A percentile compares a stretch with the other conserved stretches of the same genome.
Evolutionary conservation across 179 eudicot species (phyloP).

Genomic region (Amaranthus tricolor): DNA sequence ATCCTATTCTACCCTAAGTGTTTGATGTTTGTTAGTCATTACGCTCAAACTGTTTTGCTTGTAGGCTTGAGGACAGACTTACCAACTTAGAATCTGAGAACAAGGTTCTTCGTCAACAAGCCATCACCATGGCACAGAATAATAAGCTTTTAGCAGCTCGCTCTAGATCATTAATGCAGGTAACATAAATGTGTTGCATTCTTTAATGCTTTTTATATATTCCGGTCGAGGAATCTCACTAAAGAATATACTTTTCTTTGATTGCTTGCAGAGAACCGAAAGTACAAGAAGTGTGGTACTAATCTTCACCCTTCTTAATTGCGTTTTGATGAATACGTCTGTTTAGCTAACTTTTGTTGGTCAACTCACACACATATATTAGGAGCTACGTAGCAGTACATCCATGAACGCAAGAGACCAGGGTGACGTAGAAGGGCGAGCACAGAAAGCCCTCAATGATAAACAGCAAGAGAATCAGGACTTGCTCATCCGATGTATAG

Average conservation of each 20-base stretch:
- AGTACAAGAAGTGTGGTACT: slow-evolving; percentile 50
- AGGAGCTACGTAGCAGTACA: slow-evolving; percentile 60
- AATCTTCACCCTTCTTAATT: slow-evolving; percentile 15
- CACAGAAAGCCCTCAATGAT: slow-evolving; percentile 85
- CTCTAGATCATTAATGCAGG: slow-evolving; percentile 77
- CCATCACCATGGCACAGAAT: slow-evolving; percentile 66
- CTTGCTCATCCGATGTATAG: slow-evolving; percentile 81
- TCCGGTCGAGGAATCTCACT: slow-evolving; percentile 10
- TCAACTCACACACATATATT: slow-evolving; percentile 20
- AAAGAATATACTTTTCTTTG: slow-evolving; percentile 23
- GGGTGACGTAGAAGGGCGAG: slow-evolving; percentile 67
- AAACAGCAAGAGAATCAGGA: slow-evolving; percentile 94
- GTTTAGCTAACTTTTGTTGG: slow-evolving; percentile 14
- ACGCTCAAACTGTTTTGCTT: slow-evolving; percentile 19
- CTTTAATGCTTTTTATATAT: slow-evolving; percentile 12
- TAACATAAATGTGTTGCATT: slow-evolving; percentile 22
- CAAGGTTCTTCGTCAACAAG: slow-evolving; percentile 88
- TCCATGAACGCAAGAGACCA: slow-evolving; percentile 57
- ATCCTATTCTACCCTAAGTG: not conserved
- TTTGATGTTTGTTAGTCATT: slow-evolving; percentile 23
- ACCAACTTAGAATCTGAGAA: slow-evolving; percentile 77
- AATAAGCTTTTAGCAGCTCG: slow-evolving; percentile 58
- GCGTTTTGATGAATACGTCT: not conserved
- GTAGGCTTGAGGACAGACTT: slow-evolving; percentile 87
- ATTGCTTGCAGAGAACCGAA: slow-evolving; percentile 65